These are phyloP conservation scores for Komagataella ulmi DNA, from an alignment of 805 yeast species.

Conservation along the genomic window DNA sequence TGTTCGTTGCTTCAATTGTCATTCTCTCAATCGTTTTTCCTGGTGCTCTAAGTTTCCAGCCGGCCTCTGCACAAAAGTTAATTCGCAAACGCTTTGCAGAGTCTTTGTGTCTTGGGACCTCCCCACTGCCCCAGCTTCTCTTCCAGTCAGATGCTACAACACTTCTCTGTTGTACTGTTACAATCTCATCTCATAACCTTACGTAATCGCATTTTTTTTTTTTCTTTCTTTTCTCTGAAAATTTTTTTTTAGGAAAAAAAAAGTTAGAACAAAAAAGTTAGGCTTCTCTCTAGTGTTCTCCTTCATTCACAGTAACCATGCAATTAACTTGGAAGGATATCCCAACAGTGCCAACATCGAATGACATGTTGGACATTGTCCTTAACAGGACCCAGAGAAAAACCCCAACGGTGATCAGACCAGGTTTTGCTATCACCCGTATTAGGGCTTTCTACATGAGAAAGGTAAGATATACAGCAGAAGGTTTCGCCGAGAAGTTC, in stretches of 20 bases:
- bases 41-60: no score
- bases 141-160: neutral
- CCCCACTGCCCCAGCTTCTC: neutral
- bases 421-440: constrained; percentile 93
- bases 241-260: constrained; percentile 1
- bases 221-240: neutral
- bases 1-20: neutral
- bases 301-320: constrained; percentile 30
- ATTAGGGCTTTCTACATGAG: constrained; percentile 97
- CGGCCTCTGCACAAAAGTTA: no score
- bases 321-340: constrained; percentile 98
- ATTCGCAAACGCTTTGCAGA: neutral
- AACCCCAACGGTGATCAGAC: constrained; percentile 97
- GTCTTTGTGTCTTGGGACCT: neutral
- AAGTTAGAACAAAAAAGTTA: neutral
- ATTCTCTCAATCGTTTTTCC: neutral
- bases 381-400: constrained; percentile 96
- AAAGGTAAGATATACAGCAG: constrained; percentile 92
- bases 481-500: constrained; percentile 90
- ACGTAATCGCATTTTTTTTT: neutral
- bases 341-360: constrained; percentile 85
- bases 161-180: neutral
- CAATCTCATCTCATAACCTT: neutral
- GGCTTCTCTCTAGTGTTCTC: neutral
- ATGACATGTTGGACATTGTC: constrained; percentile 91